Base-by-base conservation (phyloP, 345 rosid genomes). In the Dovyalis caffra region DNA sequence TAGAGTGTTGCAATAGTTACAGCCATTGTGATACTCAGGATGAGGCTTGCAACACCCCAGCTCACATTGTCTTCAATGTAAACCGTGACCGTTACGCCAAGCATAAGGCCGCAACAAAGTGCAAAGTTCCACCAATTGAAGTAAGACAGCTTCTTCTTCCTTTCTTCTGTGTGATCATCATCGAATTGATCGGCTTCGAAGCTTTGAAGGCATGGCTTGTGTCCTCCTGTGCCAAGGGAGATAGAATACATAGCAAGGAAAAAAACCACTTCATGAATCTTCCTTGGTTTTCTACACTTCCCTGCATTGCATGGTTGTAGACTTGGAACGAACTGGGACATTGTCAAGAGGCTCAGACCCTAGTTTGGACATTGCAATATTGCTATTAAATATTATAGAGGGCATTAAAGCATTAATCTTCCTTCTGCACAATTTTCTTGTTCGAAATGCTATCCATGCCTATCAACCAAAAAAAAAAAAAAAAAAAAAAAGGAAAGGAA, bases 101-200 rank as follows among this genome's bases (percentile, higher is more conserved):
- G 74, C 4, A 85, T 15, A 40, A 82, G 83, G 8, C 92, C 89
- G 47, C 75, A 77, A 40, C 82, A 68, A 26, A 83, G 76, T 1
- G 74, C 85, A 12, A 79, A 56, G 81, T 80, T 83, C 89, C 92
- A 86, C 84, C 81, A 83, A 71, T 84, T 87, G 88, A 87, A 87
- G 85, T 35, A 87, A 2, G 88, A 84, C 87, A 84, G 84, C 74
- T 87, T 87, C 80, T 79, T 65, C 62, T 77, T 83, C 73, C 86
- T 80, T 75, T 89, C 90, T 63, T 74, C 77, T 0, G 45, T 5
- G 40, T 87, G 84, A 45, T 85, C 65, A 26, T 87, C 88, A 34
- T 87, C 89, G 38, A 87, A 89, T 20, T 87, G 90, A 38, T 89
- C 89, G 0, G 86, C 90, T 5, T 87, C 92, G 2, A 89, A 83